These are phyloP conservation scores for Fusarium cicatricum DNA, from an alignment of 2,329 filamentous ascomycete species.

Conservation along the genomic window DNA sequence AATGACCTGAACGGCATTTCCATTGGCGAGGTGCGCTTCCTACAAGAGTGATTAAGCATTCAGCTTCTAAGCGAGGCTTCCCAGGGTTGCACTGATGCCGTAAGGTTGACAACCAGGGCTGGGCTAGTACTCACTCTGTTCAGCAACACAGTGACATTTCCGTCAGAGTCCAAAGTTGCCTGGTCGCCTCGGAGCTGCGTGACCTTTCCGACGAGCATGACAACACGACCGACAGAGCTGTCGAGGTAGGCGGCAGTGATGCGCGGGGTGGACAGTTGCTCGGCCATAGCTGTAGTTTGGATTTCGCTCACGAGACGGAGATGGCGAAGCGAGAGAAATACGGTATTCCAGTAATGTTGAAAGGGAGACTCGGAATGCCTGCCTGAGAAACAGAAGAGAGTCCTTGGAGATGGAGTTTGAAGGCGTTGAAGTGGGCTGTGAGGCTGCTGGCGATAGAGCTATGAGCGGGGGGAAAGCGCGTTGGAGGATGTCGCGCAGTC, in stretches of 20 bases:
- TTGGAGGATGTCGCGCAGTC: slow-evolving; percentile 30
- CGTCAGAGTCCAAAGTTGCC: slow-evolving; percentile 82
- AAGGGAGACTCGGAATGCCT: not conserved
- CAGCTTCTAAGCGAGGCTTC: slow-evolving; percentile 3
- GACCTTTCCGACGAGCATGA: slow-evolving; percentile 88
- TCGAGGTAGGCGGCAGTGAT: slow-evolving; percentile 83
- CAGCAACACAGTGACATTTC: slow-evolving; percentile 76
- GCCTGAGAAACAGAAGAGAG: not conserved
- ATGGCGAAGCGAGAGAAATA: not conserved
- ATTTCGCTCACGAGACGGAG: slow-evolving; percentile 5
- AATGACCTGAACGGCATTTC: slow-evolving; percentile 78
- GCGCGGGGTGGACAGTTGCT: slow-evolving; percentile 78
- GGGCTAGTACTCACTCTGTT: slow-evolving; percentile 67
- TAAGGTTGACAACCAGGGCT: not conserved
- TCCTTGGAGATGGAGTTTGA: not conserved
- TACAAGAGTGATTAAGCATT: slow-evolving; percentile 47
- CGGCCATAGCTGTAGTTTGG: slow-evolving; percentile 61
- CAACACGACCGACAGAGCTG: slow-evolving; percentile 75
- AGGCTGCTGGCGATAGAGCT: slow-evolving; percentile 21
- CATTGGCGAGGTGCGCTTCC: slow-evolving; percentile 75
- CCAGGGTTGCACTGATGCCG: not conserved
- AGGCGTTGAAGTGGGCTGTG: not conserved
- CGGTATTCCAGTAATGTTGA: no score
- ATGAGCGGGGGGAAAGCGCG: slow-evolving; percentile 25
- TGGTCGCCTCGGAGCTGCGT: slow-evolving; percentile 81